A percentile compares a stretch with the other conserved stretches of the same genome.
Evolutionary conservation across 805 yeast genomes (phyloP).

Genomic region (Candida khao-thaluensis): DNA sequence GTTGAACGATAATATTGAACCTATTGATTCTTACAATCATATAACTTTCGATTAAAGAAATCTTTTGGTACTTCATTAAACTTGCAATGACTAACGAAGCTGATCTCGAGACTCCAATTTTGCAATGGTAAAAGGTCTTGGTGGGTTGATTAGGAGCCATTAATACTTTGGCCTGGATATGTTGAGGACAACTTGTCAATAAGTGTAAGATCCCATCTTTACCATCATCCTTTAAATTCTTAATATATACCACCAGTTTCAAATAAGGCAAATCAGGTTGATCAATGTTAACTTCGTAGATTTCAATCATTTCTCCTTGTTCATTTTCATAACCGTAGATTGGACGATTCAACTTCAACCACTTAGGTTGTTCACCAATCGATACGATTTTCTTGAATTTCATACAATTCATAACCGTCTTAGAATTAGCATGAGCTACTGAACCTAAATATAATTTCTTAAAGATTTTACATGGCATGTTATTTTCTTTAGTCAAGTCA

Average conservation of each 20-base stretch:
- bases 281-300: constrained; percentile 12
- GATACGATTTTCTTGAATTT: constrained; percentile 28
- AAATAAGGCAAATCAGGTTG: constrained; percentile 14
- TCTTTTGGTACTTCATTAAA: constrained; percentile 32
- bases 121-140: constrained; percentile 35
- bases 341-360: constrained; percentile 24
- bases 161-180: constrained; percentile 28
- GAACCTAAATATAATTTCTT: constrained; percentile 34
- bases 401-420: constrained; percentile 24
- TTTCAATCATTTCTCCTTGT: constrained; percentile 12
- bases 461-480: constrained; percentile 34
- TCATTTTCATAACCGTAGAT: constrained; percentile 21
- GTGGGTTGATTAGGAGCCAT: constrained; percentile 17
- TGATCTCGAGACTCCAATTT: constrained; percentile 44
- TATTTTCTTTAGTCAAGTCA: constrained; percentile 27
- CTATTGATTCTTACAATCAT: constrained; percentile 37
- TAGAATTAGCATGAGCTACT: constrained; percentile 32
- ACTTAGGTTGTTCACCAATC: constrained; percentile 36
- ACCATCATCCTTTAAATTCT: constrained; percentile 40
- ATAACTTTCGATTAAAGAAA: constrained; percentile 34
- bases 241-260: constrained; percentile 25
- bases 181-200: constrained; percentile 28
- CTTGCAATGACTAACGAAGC: constrained; percentile 41
- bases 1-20: constrained; percentile 43
- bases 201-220: constrained; percentile 32